Evolutionary conservation across 139 green algal genomes (phyloP).

Genomic region (Picochlorum sp.): DNA sequence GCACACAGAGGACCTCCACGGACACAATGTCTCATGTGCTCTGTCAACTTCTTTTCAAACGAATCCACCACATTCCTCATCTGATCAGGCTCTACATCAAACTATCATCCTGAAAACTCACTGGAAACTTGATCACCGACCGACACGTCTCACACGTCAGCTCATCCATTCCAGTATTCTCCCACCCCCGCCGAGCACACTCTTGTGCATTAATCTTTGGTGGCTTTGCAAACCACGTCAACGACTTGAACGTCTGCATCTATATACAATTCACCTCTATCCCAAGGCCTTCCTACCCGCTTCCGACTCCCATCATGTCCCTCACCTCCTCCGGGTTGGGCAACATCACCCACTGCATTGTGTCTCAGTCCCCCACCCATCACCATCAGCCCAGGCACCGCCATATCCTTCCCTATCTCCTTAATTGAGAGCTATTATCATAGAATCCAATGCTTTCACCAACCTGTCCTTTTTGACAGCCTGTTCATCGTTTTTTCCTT

Average conservation of each 20-base stretch:
- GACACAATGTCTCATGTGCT: slow-evolving; percentile 41
- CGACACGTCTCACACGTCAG: slow-evolving; percentile 56
- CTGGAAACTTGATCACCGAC: slow-evolving; percentile 41
- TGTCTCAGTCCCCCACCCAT: slow-evolving; percentile 1
- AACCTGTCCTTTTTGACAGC: slow-evolving; percentile 13
- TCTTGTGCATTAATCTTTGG: slow-evolving; percentile 35
- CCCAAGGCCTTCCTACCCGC: slow-evolving; percentile 40
- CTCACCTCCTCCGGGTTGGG: slow-evolving; percentile 5
- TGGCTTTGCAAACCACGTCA: slow-evolving; percentile 70
- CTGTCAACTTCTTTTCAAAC: slow-evolving; percentile 23
- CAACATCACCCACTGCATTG: slow-evolving; percentile 4
- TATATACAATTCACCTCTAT: slow-evolving; percentile 49
- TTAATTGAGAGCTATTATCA: slow-evolving; percentile 29
- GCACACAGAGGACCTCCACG: slow-evolving; percentile 41
- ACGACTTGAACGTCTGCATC: slow-evolving; percentile 55
- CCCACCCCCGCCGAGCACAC: slow-evolving; percentile 57
- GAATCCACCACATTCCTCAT: slow-evolving; percentile 5
- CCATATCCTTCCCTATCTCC: background rate
- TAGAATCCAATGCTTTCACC: slow-evolving; percentile 23
- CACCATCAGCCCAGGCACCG: background rate
- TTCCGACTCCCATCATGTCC: too few species aligned
- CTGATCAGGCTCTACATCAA: slow-evolving; percentile 13
- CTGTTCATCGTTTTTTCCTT: background rate
- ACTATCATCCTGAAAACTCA: slow-evolving; percentile 24
- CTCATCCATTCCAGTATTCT: slow-evolving; percentile 45